Percentiles rank a stretch among this genome's conserved stretches.
Conservation (phyloP, 371 early-diverging fungal genomes). For the Homolaphlyctis polyrhiza region DNA sequence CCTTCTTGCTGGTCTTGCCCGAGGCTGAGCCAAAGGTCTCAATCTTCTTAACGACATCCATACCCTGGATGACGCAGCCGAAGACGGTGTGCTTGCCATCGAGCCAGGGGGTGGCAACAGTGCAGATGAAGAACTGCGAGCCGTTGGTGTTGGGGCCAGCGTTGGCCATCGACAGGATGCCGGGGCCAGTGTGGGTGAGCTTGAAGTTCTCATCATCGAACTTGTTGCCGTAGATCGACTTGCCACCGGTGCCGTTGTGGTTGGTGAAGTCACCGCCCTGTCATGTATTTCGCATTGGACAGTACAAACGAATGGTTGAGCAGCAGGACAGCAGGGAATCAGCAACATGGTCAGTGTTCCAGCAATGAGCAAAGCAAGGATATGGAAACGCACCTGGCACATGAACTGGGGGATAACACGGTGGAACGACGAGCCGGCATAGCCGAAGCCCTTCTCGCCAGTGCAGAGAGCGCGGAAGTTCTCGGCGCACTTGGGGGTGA, state of each 20-base stretch:
- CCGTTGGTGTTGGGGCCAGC: slow-evolving; percentile 84
- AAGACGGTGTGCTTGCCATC: slow-evolving; percentile 99
- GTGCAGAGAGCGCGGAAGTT: slow-evolving; percentile 42
- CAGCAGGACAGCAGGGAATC: background rate
- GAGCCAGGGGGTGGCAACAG: slow-evolving; percentile 61
- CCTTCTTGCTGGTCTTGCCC: slow-evolving; percentile 61
- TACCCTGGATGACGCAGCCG: slow-evolving; percentile 59
- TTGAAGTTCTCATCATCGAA: slow-evolving; percentile 68
- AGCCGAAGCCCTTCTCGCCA: slow-evolving; percentile 58
- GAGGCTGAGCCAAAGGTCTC: slow-evolving; percentile 66
- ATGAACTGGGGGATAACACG: slow-evolving; percentile 45
- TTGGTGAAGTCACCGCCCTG: slow-evolving; percentile 34
- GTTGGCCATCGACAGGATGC: slow-evolving; percentile 57
- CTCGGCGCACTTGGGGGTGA: slow-evolving; percentile 47
- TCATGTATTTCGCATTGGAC: background rate
- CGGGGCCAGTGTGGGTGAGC: slow-evolving; percentile 46
- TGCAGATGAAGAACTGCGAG: slow-evolving; percentile 91
- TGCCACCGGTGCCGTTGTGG: slow-evolving; percentile 37
- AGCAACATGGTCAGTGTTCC: background rate
- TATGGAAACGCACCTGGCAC: slow-evolving; percentile 26
- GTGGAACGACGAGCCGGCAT: slow-evolving; percentile 49
- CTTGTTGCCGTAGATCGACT: slow-evolving; percentile 58
- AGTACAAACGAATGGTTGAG: background rate
- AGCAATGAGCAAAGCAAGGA: background rate
- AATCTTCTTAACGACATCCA: slow-evolving; percentile 74